Evolutionary conservation across 192 early-diverging fungal genomes (phyloP).

Genomic region (Kappamyces sp.): DNA sequence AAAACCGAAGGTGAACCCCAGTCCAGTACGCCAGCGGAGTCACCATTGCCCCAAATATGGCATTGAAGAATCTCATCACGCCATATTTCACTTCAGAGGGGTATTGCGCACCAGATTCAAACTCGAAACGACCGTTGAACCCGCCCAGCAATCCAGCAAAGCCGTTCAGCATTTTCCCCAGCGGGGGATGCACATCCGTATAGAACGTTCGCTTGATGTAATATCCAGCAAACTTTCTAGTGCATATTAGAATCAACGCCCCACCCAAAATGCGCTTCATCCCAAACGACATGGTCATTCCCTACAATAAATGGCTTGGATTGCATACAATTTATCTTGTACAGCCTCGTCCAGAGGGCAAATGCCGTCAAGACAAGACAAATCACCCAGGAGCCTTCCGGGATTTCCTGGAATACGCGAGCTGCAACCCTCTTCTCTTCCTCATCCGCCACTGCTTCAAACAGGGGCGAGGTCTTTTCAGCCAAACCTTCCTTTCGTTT

Average conservation of each 20-base stretch:
- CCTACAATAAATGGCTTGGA: too few species aligned
- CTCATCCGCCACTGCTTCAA: too few species aligned
- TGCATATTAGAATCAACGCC: background rate
- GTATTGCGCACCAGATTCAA: constrained; percentile 73
- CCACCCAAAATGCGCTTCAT: constrained; percentile 60
- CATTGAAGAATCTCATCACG: constrained; percentile 86
- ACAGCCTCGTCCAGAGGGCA: constrained; percentile 42
- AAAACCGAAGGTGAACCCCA: constrained; percentile 65
- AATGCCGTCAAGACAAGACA: constrained; percentile 21
- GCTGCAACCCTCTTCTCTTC: too few species aligned
- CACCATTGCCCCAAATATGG: constrained; percentile 79
- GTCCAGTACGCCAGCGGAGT: constrained; percentile 90
- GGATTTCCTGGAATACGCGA: background rate
- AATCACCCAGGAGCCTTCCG: background rate
- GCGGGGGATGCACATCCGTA: constrained; percentile 96
- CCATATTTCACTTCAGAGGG: constrained; percentile 76
- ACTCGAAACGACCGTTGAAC: constrained; percentile 81
- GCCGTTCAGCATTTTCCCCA: constrained; percentile 94
- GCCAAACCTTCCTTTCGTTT: too few species aligned
- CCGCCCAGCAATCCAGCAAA: constrained; percentile 76
- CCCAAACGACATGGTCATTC: constrained; percentile 45
- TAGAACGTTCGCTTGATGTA: constrained; percentile 94
- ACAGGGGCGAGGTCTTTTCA: too few species aligned
- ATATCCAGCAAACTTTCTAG: constrained; percentile 79
- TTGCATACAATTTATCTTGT: constrained; percentile 41